Evolutionary conservation across 805 yeast genomes (phyloP), one percentile per base, ranked within the genome.

Genomic region (Naumovozyma castellii): DNA sequence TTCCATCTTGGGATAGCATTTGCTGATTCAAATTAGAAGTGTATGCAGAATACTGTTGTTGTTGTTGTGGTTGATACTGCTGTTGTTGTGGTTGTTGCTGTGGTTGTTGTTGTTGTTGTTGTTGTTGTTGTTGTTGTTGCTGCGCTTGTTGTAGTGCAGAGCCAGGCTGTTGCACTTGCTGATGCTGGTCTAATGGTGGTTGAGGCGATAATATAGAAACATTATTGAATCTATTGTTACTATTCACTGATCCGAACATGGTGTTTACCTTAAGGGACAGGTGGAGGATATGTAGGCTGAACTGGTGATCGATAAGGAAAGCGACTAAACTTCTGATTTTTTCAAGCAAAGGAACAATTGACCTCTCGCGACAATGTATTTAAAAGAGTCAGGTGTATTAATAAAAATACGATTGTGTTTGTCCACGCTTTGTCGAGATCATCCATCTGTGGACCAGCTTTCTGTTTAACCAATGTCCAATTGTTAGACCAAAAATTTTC

Each of bases 81-180:
- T n/a, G 18, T 33, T 32, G 42, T 29, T 19, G 38, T 25, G 20
- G 34, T 6, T 20, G 34, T 20, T 27, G 39, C 22, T 9, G 39
- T 18, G 22, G 25, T 16, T 29, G 37, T 18, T 33, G 37, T 4
- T n/a, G 34, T 38, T 33, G 32, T 8, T 12, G 18, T 29, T 20
- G 35, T 15, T 20, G 38, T 19, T 54, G 68, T 32, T 51, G 58
- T 10, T 49, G 58, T 29, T 12, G 32, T 29, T 29, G 32, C 14
- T 22, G 27, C 27, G 10, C 27, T 10, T 22, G 27, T 10, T 22
- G 27, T 22, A 22, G 10, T 6, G 27, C 10, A 22, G 27, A 22
- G 27, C 27, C 27, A 6, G 27, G 54, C 16, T 29, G 15, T n/a
- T 29, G 32, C 5, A 12, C 5, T 6, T 9, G 8, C 13, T 12